Evolutionary conservation across 805 yeast genomes (phyloP), one percentile per base, ranked within the genome.

Genomic region (Starmera caribaea): DNA sequence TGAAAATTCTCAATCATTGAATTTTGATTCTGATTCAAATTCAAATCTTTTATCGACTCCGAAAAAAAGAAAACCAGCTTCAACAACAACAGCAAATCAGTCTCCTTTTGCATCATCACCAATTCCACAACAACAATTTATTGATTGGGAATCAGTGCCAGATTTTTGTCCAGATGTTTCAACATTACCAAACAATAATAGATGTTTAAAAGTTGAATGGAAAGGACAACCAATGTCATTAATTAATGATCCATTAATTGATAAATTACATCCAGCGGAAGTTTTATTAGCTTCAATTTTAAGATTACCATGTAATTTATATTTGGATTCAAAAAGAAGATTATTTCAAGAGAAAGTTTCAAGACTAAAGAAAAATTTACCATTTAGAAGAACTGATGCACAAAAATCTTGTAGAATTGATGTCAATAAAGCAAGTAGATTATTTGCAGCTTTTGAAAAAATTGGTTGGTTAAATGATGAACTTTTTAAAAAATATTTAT

Each of bases 331-430:
- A 8, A 83, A 83, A 65, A 77, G 94, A 63, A 74, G 98, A 50
- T 68, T 90, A 17, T 92, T 90, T 59, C 73, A 77, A 45, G 97
- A 90, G 59, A 90, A 90, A 64, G 92, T 88, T 34, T 74, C 76
- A 45, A 74, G 97, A 40, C 61, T 81, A 58, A 79, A 77, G 54
- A 70, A 69, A 39, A 84, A 83, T 35, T 70, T 82, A 58, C 94
- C 94, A 31, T 90, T 90, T 65, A 80, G 97, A 66, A 81, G 97
- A 66, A 90, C 97, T 0, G 98, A 90, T 62, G 95, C 97, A 8
- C 98, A 90, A 63, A 92, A 92, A 68, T 95, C 97, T 10, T 92
- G 97, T 61, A 77, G 96, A 49, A 90, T 90, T 47, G 98, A 90
- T 62, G 98, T 90, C 38, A 90, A 90, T 62, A 90, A 90, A 62